Percentiles rank a stretch among this genome's conserved stretches.
Conservation (phyloP, 805 yeast species). For the Wickerhamia fluorescens region DNA sequence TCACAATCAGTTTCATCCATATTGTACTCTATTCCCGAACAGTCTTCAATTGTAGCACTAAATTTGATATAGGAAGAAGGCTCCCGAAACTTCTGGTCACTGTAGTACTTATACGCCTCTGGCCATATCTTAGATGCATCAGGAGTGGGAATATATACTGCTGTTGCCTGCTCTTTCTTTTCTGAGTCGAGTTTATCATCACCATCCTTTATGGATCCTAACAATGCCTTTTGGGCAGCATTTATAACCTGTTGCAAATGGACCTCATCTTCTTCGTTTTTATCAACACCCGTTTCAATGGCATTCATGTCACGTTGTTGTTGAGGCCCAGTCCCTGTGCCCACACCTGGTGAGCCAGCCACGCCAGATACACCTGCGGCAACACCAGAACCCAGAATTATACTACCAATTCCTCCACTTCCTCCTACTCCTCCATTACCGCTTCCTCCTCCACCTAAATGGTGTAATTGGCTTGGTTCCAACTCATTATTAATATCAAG, state of each 20-base stretch:
- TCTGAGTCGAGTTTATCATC: neutral
- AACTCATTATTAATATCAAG: slow-evolving; percentile 43
- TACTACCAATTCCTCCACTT: no score
- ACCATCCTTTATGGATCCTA: slow-evolving; percentile 21
- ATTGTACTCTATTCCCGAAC: slow-evolving; percentile 75
- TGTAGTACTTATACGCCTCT: slow-evolving; percentile 68
- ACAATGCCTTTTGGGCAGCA: slow-evolving; percentile 63
- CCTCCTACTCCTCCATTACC: no score
- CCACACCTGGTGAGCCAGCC: no score
- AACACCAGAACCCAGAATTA: no score
- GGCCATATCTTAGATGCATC: slow-evolving; percentile 83
- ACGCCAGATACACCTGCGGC: no score
- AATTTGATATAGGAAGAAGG: slow-evolving; percentile 81
- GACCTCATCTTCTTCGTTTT: slow-evolving; percentile 94
- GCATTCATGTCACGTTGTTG: slow-evolving; percentile 83
- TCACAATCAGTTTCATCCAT: slow-evolving; percentile 86
- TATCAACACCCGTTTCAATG: slow-evolving; percentile 96
- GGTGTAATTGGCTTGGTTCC: slow-evolving; percentile 38
- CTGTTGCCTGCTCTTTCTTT: slow-evolving; percentile 8
- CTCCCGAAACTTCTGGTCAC: slow-evolving; percentile 49
- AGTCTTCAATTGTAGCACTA: slow-evolving; percentile 94
- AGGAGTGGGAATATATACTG: slow-evolving; percentile 89
- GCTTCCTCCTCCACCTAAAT: slow-evolving; percentile 30
- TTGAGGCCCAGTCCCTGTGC: slow-evolving; percentile 21
- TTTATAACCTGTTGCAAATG: slow-evolving; percentile 89